Evolutionary conservation across 2,329 filamentous ascomycete genomes (phyloP), one percentile per base, ranked within the genome.

Genomic region (Talaromyces funiculosus): DNA sequence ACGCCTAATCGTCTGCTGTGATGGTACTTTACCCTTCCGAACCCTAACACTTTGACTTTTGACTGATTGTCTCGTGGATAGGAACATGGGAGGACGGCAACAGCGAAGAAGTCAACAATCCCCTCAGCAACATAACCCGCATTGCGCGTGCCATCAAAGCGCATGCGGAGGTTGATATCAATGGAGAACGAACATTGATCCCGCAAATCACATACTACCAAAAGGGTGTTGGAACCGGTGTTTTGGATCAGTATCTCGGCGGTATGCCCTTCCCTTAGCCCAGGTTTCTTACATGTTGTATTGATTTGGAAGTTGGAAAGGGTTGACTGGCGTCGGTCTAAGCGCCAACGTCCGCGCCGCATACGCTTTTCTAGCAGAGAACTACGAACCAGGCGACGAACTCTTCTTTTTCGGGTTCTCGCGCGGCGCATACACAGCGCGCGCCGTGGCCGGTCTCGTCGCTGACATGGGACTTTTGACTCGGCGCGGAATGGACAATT

Each of bases 351-450:
- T 69, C 3, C 64, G 67, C 16, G 64, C 67, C 0, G 68, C 67
- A 1, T 71, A 84, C 57, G 74, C 74, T 6, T 83, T 82, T 66
- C 69, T 83, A 1, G 75, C 77, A n/a, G 79, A 79, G 59, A 84
- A 83, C 67, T 83, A 79, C 64, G 70, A 75, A n/a, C 74, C 74
- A 0, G 81, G 81, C 59, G 82, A 81, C 57, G 74, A 80, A 64
- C 78, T 81, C 54, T 79, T 78, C 66, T 75, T 80, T 61, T 77
- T 80, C 58, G 79, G 79, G 26, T 81, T 80, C 69, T 78, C 75
- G 4, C 71, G 79, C 12, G 79, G 79, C 7, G 79, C 79, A 2
- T 81, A 73, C 62, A 79, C 76, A 0, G 78, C 76, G 2, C 72
- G 79, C 7, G 74, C 74, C 4, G 74, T 80, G 9, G 79, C 77